Evolutionary conservation across 257 asterid genomes (phyloP), one percentile per base, ranked within the genome.

Genomic region (Capsicum baccatum): DNA sequence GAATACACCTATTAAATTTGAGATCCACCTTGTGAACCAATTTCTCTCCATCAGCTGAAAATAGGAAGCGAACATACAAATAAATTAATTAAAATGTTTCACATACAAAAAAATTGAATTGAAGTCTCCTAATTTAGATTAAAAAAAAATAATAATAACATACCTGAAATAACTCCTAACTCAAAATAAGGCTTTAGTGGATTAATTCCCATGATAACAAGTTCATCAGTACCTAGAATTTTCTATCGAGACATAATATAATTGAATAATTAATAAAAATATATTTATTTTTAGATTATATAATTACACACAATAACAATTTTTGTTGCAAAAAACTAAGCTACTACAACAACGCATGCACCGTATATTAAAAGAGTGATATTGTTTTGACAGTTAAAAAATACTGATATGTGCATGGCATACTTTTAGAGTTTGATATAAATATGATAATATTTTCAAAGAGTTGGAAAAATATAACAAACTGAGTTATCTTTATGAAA

Each of bases 141-240:
- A 48, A 79, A 79, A 55, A 35, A 13, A 11, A 48, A 37, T 26
- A 26, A 26, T 26, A 35, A 58, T 39, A 80, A 42, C 19, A 47
- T 86, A 91, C 97, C 94, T 82, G 95, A 92, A 79, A 94, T 56
- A 3, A 94, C 80, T 82, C 98, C 98, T n/a, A 94, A 82, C 83
- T 90, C 88, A 10, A 87, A 83, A 84, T 91, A 89, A 16, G 98
- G 97, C 21, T 85, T 84, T 15, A 39, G 7, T 68, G 93, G 88
- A 57, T 87, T 13, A 84, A 91, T 79, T 12, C 97, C 96, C 86
- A 88, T 88, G 3, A 84, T 71, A 58, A 94, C 92, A 16, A 94
- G 91, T 89, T 94, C 97, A 82, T 92, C 94, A 0, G 90, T 90
- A 1, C 83, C 85, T 15, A 89, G 89, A 58, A 80, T 90, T 92